Base-by-base conservation (phyloP, 768 basidiomycete genomes). In the Podaxis rugospora region DNA sequence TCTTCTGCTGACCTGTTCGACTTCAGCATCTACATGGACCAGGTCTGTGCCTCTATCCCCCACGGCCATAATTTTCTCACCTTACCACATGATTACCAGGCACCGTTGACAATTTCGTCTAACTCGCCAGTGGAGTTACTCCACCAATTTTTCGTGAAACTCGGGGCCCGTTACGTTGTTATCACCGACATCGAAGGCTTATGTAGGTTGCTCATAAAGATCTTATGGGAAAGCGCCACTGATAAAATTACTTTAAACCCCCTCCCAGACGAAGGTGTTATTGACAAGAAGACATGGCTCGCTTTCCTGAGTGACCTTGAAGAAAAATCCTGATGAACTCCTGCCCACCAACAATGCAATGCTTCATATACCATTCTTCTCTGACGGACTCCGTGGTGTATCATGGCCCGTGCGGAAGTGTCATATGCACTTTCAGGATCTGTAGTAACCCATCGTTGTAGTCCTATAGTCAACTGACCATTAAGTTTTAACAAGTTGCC, bases 251-350 rank as follows among this genome's bases (percentile, higher is more conserved):
- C 18, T 28, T 28, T 28, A 28, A 28, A 28, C 27, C 27, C 14
- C 9, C 61, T 27, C 14, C 61, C 9, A 93, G 92, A 95, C 68
- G 86, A 90, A 67, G 97, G 97, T 6, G 80, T 95, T 9, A 90
- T 99, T 58, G 89, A 94, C 71, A 98, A 98, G 80, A 95, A 96
- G 75, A 84, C 83, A 0, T 99, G 95, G 94, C 82, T 98, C 27
- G 88, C 83, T 5, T 96, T 96, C 75, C 76, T 98, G 39, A 84
- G 79, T 54, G 84, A 88, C 66, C 74, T 95, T 60, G 89, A 91
- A 63, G 85, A 84, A 69, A 86, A 81, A 62, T 76, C 44, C 13
- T 61, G 36, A 63, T 54, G 10, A 2, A 7, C 39, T 27, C 36
- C 39, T 42, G 9, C 21, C 23, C 51, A 49, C n/a, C 39, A 40